Conservation (phyloP, 2,329 filamentous ascomycete species). For the Neonectria coccinea region DNA sequence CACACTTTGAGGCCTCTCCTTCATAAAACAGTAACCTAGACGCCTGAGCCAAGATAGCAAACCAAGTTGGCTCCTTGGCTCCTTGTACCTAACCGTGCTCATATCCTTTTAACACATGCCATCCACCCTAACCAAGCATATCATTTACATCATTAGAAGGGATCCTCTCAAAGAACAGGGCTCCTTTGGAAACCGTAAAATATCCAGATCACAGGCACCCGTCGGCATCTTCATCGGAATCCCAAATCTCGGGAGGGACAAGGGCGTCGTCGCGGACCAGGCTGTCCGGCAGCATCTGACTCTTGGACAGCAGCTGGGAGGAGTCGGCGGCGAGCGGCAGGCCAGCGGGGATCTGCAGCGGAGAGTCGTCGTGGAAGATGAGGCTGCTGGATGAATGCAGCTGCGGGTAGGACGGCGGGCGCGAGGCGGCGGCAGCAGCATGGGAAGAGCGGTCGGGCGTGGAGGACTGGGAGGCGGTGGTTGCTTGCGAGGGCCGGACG, state of each 20-base stretch:
- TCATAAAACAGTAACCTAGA: constrained; percentile 13
- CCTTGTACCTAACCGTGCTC: background rate
- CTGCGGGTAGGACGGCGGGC: constrained; percentile 26
- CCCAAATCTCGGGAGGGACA: constrained; percentile 51
- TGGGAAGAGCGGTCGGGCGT: constrained; percentile 45
- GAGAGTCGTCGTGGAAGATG: constrained; percentile 42
- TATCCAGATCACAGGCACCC: constrained; percentile 32
- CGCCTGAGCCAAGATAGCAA: constrained; percentile 3
- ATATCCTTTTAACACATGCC: background rate
- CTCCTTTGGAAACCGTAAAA: background rate
- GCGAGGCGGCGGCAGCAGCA: constrained; percentile 13
- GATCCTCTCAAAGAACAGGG: background rate
- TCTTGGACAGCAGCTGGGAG: constrained; percentile 63
- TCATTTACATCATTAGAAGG: background rate
- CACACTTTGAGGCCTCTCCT: background rate
- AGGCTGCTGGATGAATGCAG: constrained; percentile 44
- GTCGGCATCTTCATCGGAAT: constrained; percentile 51
- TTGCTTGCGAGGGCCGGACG: constrained; percentile 52
- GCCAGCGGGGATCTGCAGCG: constrained; percentile 29
- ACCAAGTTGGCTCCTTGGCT: background rate
- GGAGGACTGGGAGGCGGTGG: constrained; percentile 52
- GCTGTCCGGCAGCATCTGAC: constrained; percentile 65
- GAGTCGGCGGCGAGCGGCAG: constrained; percentile 34
- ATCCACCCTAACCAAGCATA: background rate
- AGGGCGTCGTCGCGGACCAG: constrained; percentile 53